A percentile compares a stretch with the other conserved stretches of the same genome.
These are phyloP conservation scores for Heimioporus sp. DNA, from an alignment of 768 basidiomycete genomes.

Conservation along the genomic window DNA sequence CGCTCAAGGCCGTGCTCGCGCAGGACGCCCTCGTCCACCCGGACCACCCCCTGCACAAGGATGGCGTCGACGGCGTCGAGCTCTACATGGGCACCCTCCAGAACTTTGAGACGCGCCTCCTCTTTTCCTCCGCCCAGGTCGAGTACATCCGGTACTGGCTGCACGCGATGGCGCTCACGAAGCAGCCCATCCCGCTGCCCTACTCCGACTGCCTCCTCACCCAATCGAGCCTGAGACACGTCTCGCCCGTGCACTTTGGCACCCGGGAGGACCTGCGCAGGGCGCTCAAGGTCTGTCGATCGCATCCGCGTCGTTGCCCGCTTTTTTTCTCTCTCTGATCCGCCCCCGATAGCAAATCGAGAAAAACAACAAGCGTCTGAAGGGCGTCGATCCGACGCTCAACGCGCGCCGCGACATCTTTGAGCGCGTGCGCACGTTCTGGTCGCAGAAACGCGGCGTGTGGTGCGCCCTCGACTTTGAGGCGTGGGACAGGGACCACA, in stretches of 20 bases:
- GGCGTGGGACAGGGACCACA: constrained; percentile 77
- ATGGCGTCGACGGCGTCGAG: constrained; percentile 64
- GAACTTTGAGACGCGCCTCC: constrained; percentile 72
- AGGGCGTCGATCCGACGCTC: constrained; percentile 56
- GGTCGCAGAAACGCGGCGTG: constrained; percentile 59
- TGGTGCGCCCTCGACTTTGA: constrained; percentile 86
- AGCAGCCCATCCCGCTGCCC: constrained; percentile 65
- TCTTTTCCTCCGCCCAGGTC: constrained; percentile 81
- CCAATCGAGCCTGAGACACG: constrained; percentile 51
- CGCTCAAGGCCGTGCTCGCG: constrained; percentile 71
- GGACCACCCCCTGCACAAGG: constrained; percentile 67
- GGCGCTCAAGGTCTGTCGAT: constrained; percentile 51
- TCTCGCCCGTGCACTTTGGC: constrained; percentile 56
- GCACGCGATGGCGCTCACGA: constrained; percentile 67
- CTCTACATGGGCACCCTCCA: constrained; percentile 74
- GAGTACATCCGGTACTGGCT: constrained; percentile 87
- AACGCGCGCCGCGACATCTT: constrained; percentile 59
- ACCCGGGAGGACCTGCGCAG: constrained; percentile 53
- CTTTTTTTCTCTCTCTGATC: constrained; percentile 1
- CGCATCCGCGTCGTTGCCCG: background rate
- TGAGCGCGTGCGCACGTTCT: constrained; percentile 64
- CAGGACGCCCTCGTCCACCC: constrained; percentile 68
- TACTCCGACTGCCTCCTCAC: constrained; percentile 76
- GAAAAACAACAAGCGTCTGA: constrained; percentile 78
- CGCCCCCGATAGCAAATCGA: constrained; percentile 55